Evolutionary conservation across 1,139 yeast species (phyloP).

Genomic region (Entelexis sorbosivorans): DNA sequence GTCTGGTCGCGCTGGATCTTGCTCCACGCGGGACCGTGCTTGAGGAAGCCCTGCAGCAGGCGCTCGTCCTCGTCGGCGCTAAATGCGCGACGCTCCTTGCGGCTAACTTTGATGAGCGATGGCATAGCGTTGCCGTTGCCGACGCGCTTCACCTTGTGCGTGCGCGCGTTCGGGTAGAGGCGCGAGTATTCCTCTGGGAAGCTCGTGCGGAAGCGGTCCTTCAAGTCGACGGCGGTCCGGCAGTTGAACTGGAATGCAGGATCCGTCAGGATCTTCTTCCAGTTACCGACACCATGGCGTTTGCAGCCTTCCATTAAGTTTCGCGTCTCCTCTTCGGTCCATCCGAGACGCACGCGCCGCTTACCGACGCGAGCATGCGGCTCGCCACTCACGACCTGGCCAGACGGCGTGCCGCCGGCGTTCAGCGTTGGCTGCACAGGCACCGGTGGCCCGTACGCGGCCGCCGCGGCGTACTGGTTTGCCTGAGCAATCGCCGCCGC

Average conservation of each 20-base stretch:
- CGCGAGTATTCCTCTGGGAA: conserved; percentile 38
- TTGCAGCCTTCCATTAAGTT: conserved; percentile 36
- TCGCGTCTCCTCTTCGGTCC: conserved; percentile 37
- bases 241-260: conserved; percentile 33
- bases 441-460: conserved; percentile 22
- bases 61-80: conserved; percentile 69
- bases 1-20: conserved; percentile 45
- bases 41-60: conserved; percentile 54
- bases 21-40: conserved; percentile 82
- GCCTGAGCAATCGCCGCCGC: conserved; percentile 20
- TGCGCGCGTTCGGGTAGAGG: conserved; percentile 37
- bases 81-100: conserved; percentile 37
- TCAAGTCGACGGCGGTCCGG: conserved; percentile 37
- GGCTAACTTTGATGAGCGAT: conserved; percentile 33
- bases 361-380: conserved; percentile 25
- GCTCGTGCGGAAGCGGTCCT: conserved; percentile 36
- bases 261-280: conserved; percentile 38
- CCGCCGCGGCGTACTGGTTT: conserved; percentile 23
- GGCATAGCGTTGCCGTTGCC: conserved; percentile 18
- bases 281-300: conserved; percentile 38
- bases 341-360: conserved; percentile 32
- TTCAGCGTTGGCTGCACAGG: conserved; percentile 17
- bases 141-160: conserved; percentile 32
- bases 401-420: conserved; percentile 1
- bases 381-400: conserved; percentile 11